Percentiles rank a stretch among this genome's conserved stretches.
Conservation (phyloP, 257 asterid genomes). For the Ilex asprella region DNA sequence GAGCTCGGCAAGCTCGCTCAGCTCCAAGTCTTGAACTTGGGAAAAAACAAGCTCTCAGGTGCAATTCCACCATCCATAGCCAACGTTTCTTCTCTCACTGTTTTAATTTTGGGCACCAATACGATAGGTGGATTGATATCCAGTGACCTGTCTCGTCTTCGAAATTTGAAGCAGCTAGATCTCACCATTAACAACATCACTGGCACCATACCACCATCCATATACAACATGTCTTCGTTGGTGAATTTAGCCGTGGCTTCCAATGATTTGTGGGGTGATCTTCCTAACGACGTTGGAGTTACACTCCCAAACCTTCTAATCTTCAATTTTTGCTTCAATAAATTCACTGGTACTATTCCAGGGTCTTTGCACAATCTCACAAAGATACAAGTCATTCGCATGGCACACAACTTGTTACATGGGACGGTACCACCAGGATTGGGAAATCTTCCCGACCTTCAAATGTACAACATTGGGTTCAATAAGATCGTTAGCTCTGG, state of each 20-base stretch:
- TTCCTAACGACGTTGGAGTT: conserved; percentile 31
- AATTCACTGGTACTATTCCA: conserved; percentile 52
- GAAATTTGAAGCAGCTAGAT: conserved; percentile 35
- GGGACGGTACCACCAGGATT: conserved; percentile 61
- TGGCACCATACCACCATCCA: conserved; percentile 40
- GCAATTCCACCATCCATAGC: conserved; percentile 35
- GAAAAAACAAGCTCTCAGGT: conserved; percentile 40
- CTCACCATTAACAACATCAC: conserved; percentile 46
- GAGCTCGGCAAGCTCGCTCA: conserved; percentile 22
- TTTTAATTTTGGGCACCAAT: conserved; percentile 30
- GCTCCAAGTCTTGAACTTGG: conserved; percentile 40
- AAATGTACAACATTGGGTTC: conserved; percentile 44
- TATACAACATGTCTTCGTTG: conserved; percentile 40
- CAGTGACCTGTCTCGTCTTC: conserved; percentile 21
- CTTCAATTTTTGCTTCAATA: conserved; percentile 42
- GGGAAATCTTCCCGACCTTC: conserved; percentile 44
- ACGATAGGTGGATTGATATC: conserved; percentile 34
- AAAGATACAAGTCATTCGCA: conserved; percentile 35
- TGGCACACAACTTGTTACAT: conserved; percentile 42
- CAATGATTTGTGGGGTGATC: conserved; percentile 39
- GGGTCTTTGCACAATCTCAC: conserved; percentile 58
- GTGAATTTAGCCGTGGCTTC: conserved; percentile 33
- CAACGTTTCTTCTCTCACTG: conserved; percentile 27
- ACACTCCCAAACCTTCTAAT: conserved; percentile 48
- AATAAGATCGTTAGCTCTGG: conserved; percentile 39